Conservation (phyloP, 768 basidiomycete genomes). For the Rhizopogon roseolus region DNA sequence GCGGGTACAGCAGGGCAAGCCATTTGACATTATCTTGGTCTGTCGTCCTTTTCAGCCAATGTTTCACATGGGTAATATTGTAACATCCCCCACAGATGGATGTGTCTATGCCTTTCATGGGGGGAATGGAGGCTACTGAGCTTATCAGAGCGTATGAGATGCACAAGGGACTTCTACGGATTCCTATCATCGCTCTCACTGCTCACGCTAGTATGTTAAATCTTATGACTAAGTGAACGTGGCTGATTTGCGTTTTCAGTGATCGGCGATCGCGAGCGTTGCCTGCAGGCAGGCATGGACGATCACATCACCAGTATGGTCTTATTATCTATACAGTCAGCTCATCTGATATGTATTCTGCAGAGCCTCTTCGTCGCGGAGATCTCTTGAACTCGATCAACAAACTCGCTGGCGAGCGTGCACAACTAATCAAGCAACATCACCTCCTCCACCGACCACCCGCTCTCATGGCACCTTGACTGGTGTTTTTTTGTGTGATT, state of each 20-base stretch:
- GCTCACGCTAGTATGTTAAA: constrained; percentile 86
- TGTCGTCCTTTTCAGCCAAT: constrained; percentile 23
- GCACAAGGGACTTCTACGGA: constrained; percentile 61
- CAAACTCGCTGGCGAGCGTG: constrained; percentile 68
- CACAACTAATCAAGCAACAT: constrained; percentile 26
- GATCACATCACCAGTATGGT: constrained; percentile 76
- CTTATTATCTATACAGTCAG: not conserved
- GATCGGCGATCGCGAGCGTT: constrained; percentile 83
- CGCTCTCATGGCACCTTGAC: constrained; percentile 22
- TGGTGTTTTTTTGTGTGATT: not conserved
- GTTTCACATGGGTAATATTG: constrained; percentile 1
- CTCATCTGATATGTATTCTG: constrained; percentile 5
- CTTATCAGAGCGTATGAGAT: constrained; percentile 83
- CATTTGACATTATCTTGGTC: constrained; percentile 90
- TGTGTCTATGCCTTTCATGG: constrained; percentile 98
- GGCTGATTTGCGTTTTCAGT: constrained; percentile 38
- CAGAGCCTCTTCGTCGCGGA: constrained; percentile 75
- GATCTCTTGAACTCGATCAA: constrained; percentile 81
- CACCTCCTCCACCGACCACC: constrained; percentile 28
- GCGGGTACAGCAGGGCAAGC: constrained; percentile 61
- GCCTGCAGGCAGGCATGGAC: constrained; percentile 76
- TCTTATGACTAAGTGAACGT: not conserved
- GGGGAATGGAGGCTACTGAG: constrained; percentile 96
- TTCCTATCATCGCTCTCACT: constrained; percentile 94
- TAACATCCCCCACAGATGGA: constrained; percentile 66